Conservation (phyloP, 805 yeast species). For the Lachancea meyersii region DNA sequence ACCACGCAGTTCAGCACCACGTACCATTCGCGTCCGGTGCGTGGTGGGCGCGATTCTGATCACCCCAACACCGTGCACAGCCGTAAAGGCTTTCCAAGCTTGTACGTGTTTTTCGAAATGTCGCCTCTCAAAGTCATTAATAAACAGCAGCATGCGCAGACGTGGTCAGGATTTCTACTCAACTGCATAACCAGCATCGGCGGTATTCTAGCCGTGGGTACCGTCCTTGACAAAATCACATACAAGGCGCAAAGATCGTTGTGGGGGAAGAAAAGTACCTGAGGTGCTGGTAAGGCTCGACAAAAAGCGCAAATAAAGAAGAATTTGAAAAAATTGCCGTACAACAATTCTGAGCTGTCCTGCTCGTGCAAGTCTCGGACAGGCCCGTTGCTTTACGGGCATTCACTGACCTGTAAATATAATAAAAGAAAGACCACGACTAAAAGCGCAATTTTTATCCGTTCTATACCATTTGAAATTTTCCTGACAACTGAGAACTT, state of each 20-base stretch:
- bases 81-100: conserved; percentile 86
- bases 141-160: conserved; percentile 56
- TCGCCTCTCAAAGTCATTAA: conserved; percentile 89
- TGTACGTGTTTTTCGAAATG: conserved; percentile 82
- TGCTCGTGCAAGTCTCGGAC: too few relatives aligned
- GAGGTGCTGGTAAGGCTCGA: not conserved
- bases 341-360: too few relatives aligned
- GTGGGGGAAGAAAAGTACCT: conserved; percentile 25
- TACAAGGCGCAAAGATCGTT: conserved; percentile 83
- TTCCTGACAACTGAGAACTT: too few relatives aligned
- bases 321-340: not conserved
- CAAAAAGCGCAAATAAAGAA: not conserved
- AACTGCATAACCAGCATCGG: conserved; percentile 87
- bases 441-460: not conserved
- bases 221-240: conserved; percentile 78
- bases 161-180: conserved; percentile 77
- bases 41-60: conserved; percentile 86
- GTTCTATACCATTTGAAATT: too few relatives aligned
- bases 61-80: conserved; percentile 81
- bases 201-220: conserved; percentile 88
- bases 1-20: conserved; percentile 91
- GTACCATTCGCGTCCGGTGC: conserved; percentile 75
- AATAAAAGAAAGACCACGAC: not conserved
- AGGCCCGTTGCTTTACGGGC: too few relatives aligned
- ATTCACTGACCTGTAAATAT: not conserved